Evolutionary conservation across 495 filamentous ascomycete genomes (phyloP).

Genomic region (Talaromyces proteolyticus): DNA sequence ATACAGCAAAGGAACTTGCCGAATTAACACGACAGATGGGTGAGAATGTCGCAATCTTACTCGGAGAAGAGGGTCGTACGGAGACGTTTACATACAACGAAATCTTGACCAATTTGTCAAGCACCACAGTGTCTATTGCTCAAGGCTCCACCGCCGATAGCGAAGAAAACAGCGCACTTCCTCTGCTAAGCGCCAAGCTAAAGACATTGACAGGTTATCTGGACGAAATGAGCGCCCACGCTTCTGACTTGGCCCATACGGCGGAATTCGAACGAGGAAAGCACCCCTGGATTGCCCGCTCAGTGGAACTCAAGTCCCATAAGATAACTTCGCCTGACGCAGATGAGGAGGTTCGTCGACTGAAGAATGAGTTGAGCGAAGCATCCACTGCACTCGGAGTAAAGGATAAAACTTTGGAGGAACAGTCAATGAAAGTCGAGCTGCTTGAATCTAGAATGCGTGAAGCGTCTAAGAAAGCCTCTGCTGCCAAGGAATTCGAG

Average conservation of each 20-base stretch:
- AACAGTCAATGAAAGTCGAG: constrained; percentile 65
- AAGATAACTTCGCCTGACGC: constrained; percentile 73
- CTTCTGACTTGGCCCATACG: constrained; percentile 70
- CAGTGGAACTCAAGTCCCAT: constrained; percentile 68
- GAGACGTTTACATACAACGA: constrained; percentile 62
- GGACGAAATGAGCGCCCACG: constrained; percentile 65
- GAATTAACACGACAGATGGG: constrained; percentile 62
- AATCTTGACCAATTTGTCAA: constrained; percentile 54
- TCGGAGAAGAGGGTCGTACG: constrained; percentile 69
- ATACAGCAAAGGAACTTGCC: constrained; percentile 58
- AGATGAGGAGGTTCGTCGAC: constrained; percentile 68
- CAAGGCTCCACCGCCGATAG: constrained; percentile 21
- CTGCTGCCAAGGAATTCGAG: constrained; percentile 44
- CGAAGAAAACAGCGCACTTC: constrained; percentile 57
- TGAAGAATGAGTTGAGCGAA: constrained; percentile 71
- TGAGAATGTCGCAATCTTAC: constrained; percentile 52
- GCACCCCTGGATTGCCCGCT: constrained; percentile 78
- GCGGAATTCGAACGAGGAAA: constrained; percentile 76
- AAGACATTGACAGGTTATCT: constrained; percentile 58
- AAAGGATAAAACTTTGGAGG: constrained; percentile 90
- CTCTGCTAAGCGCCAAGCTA: constrained; percentile 60
- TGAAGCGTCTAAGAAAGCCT: constrained; percentile 45
- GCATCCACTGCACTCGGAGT: constrained; percentile 58
- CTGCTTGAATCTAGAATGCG: constrained; percentile 49
- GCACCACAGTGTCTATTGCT: constrained; percentile 36